Evolutionary conservation across 106 monocot genomes (phyloP).

Genomic region (Dendrobium officinale): DNA sequence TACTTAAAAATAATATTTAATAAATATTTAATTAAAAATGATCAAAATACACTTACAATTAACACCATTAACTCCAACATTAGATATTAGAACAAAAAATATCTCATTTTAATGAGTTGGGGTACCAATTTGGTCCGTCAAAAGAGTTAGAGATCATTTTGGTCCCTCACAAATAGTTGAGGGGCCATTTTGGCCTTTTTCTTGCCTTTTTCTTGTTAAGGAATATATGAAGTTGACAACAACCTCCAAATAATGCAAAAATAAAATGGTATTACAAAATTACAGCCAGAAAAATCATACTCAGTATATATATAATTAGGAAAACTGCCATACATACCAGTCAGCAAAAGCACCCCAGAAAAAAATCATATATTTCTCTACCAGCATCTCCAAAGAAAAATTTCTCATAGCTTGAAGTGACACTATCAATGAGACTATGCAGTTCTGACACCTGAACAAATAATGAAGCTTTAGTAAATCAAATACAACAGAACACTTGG

Average conservation of each 20-base stretch:
- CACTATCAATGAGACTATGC: slow-evolving; percentile 85
- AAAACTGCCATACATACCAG: slow-evolving; percentile 37
- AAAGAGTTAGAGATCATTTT: too few relatives aligned
- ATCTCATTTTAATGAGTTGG: too few relatives aligned
- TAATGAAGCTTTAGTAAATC: slow-evolving; percentile 10
- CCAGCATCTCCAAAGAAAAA: slow-evolving; percentile 96
- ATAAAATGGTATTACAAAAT: not conserved
- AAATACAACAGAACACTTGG: not conserved
- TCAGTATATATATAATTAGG: not conserved
- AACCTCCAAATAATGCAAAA: not conserved
- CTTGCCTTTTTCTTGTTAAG: too few relatives aligned
- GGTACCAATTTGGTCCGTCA: too few relatives aligned
- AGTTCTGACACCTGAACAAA: slow-evolving; percentile 77
- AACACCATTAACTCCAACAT: too few relatives aligned
- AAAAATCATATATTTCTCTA: slow-evolving; percentile 91
- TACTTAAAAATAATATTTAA: too few relatives aligned
- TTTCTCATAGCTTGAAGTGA: slow-evolving; percentile 84
- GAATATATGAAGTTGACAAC: not conserved
- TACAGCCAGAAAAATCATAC: not conserved
- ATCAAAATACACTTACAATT: too few relatives aligned
- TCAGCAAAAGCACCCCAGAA: slow-evolving; percentile 99
- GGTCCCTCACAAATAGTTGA: too few relatives aligned
- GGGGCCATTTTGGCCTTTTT: too few relatives aligned
- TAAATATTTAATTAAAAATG: too few relatives aligned
- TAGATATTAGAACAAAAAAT: too few relatives aligned